Conservation (phyloP, 257 asterid genomes). For the Ilex asprella region DNA sequence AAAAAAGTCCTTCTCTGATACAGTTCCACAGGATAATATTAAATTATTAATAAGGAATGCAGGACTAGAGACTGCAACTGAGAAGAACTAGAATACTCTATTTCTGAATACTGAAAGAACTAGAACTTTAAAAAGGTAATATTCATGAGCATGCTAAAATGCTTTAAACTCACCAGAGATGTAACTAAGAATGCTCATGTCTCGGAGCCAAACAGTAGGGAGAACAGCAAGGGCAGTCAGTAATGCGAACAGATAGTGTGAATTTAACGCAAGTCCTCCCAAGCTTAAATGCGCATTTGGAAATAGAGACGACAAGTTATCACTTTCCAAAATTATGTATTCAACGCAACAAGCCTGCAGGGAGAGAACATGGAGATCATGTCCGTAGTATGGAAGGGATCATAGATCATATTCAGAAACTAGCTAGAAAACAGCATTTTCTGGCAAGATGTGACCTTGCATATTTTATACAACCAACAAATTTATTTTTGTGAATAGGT, state of each 20-base stretch:
- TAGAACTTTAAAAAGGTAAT: too few species aligned
- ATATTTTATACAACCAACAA: too few species aligned
- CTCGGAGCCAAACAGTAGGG: constrained; percentile 81
- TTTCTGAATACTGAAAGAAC: too few species aligned
- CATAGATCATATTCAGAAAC: neutral
- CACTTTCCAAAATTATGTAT: constrained; percentile 82
- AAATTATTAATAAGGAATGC: too few species aligned
- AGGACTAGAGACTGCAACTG: too few species aligned
- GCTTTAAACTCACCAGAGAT: constrained; percentile 62
- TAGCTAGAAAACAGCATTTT: neutral
- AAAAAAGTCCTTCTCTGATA: too few species aligned
- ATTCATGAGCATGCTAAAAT: too few species aligned
- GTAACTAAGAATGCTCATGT: constrained; percentile 81
- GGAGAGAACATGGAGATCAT: neutral
- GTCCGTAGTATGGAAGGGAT: neutral
- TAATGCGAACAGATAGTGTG: constrained; percentile 70
- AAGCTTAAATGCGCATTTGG: constrained; percentile 70
- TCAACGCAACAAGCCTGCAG: constrained; percentile 89
- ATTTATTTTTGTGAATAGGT: too few species aligned
- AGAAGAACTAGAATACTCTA: too few species aligned
- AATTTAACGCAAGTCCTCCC: constrained; percentile 45
- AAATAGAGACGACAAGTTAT: constrained; percentile 78
- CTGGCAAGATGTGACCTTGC: neutral
- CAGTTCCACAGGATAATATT: too few species aligned
- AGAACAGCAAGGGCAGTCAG: constrained; percentile 68